Base-by-base conservation (phyloP, 352 stramenopile species). In the Phytophthora agathidicida region DNA sequence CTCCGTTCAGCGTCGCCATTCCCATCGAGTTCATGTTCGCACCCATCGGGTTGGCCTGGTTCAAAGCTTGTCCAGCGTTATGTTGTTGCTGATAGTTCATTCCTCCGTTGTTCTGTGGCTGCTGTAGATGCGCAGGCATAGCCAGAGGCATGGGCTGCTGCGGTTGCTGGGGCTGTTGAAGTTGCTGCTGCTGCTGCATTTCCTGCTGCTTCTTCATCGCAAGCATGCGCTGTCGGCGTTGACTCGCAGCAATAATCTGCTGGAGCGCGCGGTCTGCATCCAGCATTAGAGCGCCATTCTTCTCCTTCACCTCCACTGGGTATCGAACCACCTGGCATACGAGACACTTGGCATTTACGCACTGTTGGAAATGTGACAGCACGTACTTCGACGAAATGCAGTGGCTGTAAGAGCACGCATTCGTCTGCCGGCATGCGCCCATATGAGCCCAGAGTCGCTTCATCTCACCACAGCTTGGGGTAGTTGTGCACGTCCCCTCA, bases 361-460 rank as follows among this genome's bases (percentile, higher is more conserved):
- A 99, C 36, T 98, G 92, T 74, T 99, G 97, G 60, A 99, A 99
- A 72, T 99, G 98, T 51, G 94, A 99, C 17, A 99, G 76, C 52
- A 99, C 96, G 68, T 99, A 98, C 53, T 98, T 96, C n/a, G 96
- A 99, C 43, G 92, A 98, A 24, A 99, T 98, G 69, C 98, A 99
- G 67, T 99, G 97, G 16, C 94, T 96, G 42, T 98, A 96, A 14
- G 96, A 78, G 71, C 98, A 99, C 51, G 97, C 94, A 20, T 88
- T 90, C 47, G 98, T 97, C 70, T 99, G 91, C 45, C 98, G 98
- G 55, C 98, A 99, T 28, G 94, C 86, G 8, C 96, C 95, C 86
- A 99, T 99, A 68, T 99, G 97, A 53, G 98, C 96, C 97, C 97
- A 99, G 5, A 99, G 76, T 10, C 92, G 77, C 73, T 99, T 99